phyloP scores from a whole-genome alignment of 1,139 yeast species.

The Geotrichum australiense region DNA sequence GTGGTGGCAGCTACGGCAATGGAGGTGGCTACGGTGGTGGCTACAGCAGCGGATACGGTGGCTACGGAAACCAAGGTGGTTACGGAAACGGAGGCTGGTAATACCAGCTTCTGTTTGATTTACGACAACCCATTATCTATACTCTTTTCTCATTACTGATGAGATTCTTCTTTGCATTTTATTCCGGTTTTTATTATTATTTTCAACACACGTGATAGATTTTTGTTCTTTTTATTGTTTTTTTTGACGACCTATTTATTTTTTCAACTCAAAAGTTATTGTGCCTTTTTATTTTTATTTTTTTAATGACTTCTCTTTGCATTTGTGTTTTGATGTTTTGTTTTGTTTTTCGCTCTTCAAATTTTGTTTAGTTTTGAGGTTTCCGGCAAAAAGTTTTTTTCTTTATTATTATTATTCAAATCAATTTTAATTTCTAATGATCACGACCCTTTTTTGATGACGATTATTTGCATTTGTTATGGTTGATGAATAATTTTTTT shows the following conservation, averaged over 20 bases:
- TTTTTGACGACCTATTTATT: slow-evolving; percentile 4
- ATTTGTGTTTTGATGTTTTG: slow-evolving; percentile 5
- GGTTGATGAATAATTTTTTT: slow-evolving; percentile 6
- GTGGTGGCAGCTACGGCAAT: slow-evolving; percentile 31
- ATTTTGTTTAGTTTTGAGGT: slow-evolving; percentile 9
- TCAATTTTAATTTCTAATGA: slow-evolving; percentile 6
- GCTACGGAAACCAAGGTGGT: slow-evolving; percentile 18
- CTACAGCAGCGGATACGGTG: slow-evolving; percentile 25
- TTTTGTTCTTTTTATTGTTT: slow-evolving; percentile 1
- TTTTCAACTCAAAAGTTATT: too few relatives aligned
- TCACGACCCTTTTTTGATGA: too few relatives aligned
- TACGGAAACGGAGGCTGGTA: slow-evolving; percentile 17
- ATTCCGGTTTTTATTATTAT: slow-evolving; percentile 3
- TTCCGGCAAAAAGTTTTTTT: slow-evolving; percentile 3
- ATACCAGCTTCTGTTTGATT: slow-evolving; percentile 12
- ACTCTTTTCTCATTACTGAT: slow-evolving; percentile 8
- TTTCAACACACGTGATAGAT: slow-evolving; percentile 3
- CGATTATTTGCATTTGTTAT: slow-evolving; percentile 5
- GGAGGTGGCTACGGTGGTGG: slow-evolving; percentile 27
- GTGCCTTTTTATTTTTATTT: too few relatives aligned
- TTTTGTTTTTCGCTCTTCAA: slow-evolving; percentile 2
- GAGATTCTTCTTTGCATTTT: slow-evolving; percentile 9
- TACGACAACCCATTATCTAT: slow-evolving; percentile 7
- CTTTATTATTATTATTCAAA: slow-evolving; percentile 8
- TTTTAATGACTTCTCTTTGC: too few relatives aligned